Conservation (phyloP, 1,284 basidiomycete species). For the Phellopilus nigrolimitatus region DNA sequence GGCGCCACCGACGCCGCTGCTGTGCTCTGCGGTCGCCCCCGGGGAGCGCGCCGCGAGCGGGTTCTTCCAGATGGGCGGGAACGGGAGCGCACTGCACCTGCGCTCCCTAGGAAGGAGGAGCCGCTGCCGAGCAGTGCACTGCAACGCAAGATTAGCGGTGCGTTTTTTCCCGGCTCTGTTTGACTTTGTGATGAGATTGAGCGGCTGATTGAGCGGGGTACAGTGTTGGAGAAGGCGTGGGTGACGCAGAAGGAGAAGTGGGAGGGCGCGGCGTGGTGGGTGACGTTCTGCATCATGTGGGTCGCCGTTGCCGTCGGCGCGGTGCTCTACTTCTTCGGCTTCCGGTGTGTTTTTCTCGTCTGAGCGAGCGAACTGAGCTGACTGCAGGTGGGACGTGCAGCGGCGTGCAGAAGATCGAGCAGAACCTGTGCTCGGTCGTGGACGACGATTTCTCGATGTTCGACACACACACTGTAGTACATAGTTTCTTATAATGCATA, state of each 20-base stretch:
- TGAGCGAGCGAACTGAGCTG: neutral
- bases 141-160: conserved; percentile 14
- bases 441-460: conserved; percentile 62
- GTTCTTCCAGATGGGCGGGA: conserved; percentile 11
- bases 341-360: conserved; percentile 6
- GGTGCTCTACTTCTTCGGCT: conserved; percentile 44
- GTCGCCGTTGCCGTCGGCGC: conserved; percentile 43
- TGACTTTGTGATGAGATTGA: neutral
- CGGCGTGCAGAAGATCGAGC: conserved; percentile 35
- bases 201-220: neutral
- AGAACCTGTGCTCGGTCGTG: conserved; percentile 60
- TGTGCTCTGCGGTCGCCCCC: too few species aligned
- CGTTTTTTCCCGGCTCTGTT: neutral
- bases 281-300: too few species aligned
- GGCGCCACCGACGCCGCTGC: conserved; percentile 43
- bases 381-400: too few species aligned
- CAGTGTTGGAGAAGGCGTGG: conserved; percentile 54
- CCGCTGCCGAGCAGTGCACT: conserved; percentile 17
- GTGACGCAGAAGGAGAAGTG: conserved; percentile 45
- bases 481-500: too few species aligned
- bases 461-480: conserved; percentile 43
- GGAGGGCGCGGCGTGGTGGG: conserved; percentile 46
- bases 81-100: conserved; percentile 3
- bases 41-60: too few species aligned
- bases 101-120: conserved; percentile 17